A percentile compares a stretch with the other conserved stretches of the same genome.
phyloP scores from a whole-genome alignment of 164 flowering plant genomes.

The Tinospora cordifolia region DNA sequence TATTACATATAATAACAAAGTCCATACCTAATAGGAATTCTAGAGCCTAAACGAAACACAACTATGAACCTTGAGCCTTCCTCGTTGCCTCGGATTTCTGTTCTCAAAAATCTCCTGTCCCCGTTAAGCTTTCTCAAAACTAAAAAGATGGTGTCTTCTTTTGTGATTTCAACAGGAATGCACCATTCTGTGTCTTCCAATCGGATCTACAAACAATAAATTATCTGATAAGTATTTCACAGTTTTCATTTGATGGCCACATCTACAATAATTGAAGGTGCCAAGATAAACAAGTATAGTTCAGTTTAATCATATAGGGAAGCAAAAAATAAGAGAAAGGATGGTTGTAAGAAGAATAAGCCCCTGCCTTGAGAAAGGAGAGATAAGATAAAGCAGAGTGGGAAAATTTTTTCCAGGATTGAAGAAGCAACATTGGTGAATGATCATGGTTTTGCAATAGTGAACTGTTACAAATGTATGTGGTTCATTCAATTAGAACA shows the following conservation, averaged over 20 bases:
- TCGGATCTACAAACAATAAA: conserved; percentile 42
- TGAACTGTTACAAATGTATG: no score
- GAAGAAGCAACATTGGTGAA: no score
- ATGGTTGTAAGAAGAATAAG: background rate
- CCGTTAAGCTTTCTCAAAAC: conserved; percentile 55
- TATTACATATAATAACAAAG: background rate
- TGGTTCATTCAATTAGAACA: no score
- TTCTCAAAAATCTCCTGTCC: conserved; percentile 44
- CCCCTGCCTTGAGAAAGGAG: background rate
- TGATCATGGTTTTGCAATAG: no score
- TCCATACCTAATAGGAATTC: conserved; percentile 73
- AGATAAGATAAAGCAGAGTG: background rate
- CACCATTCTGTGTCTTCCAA: conserved; percentile 84
- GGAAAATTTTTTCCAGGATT: no score
- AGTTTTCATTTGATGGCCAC: background rate
- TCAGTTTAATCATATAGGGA: background rate
- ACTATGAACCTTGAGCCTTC: conserved; percentile 92
- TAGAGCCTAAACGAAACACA: conserved; percentile 82
- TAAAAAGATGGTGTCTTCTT: conserved; percentile 69
- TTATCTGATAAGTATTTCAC: conserved; percentile 2
- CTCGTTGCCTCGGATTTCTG: conserved; percentile 92
- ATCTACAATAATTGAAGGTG: background rate
- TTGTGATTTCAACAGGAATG: conserved; percentile 62
- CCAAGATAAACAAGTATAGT: background rate
- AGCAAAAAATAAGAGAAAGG: background rate